Evolutionary conservation across 2,329 filamentous ascomycete genomes (phyloP).

Genomic region (Zelopaecilomyces penicillatus): DNA sequence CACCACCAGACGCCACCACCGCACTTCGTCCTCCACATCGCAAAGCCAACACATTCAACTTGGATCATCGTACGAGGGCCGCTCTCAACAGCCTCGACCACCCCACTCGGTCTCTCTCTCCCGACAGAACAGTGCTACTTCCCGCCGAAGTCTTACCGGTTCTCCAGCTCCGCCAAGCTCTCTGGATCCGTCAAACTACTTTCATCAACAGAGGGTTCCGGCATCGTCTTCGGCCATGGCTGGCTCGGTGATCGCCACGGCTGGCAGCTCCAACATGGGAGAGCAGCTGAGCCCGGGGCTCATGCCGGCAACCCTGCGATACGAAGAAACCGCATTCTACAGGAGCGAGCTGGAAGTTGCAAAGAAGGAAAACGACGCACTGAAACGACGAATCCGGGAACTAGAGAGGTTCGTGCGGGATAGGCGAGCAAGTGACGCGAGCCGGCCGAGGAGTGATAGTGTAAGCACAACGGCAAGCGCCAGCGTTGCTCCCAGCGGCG

Average conservation of each 20-base stretch:
- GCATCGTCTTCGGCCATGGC: constrained; percentile 22
- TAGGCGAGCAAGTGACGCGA: constrained; percentile 38
- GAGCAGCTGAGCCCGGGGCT: constrained; percentile 44
- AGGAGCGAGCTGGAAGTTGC: constrained; percentile 51
- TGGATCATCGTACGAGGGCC: constrained; percentile 28
- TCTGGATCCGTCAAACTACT: constrained; percentile 35
- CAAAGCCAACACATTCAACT: constrained; percentile 35
- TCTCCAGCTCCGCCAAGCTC: constrained; percentile 40
- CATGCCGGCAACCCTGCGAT: constrained; percentile 48
- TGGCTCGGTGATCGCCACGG: constrained; percentile 34
- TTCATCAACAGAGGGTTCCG: constrained; percentile 38
- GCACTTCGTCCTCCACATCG: constrained; percentile 51
- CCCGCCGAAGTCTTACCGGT: constrained; percentile 42
- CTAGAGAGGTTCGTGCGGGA: constrained; percentile 49
- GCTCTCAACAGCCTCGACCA: constrained; percentile 37
- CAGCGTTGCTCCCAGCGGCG: constrained; percentile 28
- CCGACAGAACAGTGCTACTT: constrained; percentile 48
- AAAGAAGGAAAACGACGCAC: constrained; percentile 54
- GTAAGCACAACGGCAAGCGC: constrained; percentile 45
- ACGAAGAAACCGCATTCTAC: constrained; percentile 54
- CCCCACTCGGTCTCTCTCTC: constrained; percentile 38
- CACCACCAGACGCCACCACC: constrained; percentile 45
- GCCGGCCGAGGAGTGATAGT: constrained; percentile 42
- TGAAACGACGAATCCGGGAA: constrained; percentile 54
- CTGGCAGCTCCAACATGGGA: constrained; percentile 24